These are phyloP conservation scores for Salix suchowensis DNA, from an alignment of 345 rosid species.

Conservation along the genomic window DNA sequence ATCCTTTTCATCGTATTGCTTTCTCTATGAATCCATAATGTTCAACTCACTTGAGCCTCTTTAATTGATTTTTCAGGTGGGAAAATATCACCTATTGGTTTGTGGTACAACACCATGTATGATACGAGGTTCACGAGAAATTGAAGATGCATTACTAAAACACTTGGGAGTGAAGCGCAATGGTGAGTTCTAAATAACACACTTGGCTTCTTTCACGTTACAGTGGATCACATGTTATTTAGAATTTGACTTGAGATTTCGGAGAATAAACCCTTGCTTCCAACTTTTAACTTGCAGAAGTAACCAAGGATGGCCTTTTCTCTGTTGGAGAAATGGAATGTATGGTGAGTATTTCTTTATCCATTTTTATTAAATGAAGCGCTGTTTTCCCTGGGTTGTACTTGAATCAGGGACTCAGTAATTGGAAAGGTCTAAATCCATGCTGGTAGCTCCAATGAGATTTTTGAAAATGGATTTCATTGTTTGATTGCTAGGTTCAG, in stretches of 20 bases:
- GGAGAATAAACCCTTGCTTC: conserved; percentile 8
- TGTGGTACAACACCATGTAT: conserved; percentile 99
- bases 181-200: conserved; percentile 41
- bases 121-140: conserved; percentile 89
- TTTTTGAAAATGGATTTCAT: neutral
- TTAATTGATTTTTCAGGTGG: conserved; percentile 54
- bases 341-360: conserved; percentile 55
- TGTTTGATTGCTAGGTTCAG: neutral
- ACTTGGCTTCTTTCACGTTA: conserved; percentile 2
- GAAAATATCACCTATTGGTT: conserved; percentile 92
- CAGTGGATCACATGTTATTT: neutral
- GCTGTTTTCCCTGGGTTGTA: neutral
- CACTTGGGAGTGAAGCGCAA: conserved; percentile 97
- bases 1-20: neutral
- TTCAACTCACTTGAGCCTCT: conserved; percentile 4
- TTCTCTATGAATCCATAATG: conserved; percentile 1
- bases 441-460: neutral
- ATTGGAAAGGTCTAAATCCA: neutral
- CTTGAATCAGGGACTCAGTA: neutral
- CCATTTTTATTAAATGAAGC: neutral
- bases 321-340: conserved; percentile 99
- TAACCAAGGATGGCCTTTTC: conserved; percentile 97
- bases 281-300: conserved; percentile 48
- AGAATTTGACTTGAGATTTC: conserved; percentile 2
- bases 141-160: conserved; percentile 76